Percentiles rank a stretch among this genome's conserved stretches.
Evolutionary conservation across 2,329 filamentous ascomycete species (phyloP).

Genomic region (Daldinia sp.): DNA sequence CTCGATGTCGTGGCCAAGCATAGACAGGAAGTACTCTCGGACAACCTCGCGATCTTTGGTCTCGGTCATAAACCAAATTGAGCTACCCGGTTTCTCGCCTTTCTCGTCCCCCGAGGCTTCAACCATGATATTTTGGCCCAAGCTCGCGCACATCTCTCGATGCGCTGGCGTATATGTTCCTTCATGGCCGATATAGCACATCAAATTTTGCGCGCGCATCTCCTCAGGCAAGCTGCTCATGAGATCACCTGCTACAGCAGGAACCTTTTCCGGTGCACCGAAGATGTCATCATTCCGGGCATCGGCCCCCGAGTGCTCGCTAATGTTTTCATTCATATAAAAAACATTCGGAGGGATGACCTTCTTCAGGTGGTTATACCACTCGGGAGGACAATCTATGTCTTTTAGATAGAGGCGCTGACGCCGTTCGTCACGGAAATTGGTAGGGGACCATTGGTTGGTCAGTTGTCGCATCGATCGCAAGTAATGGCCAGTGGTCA

Average conservation of each 20-base stretch:
- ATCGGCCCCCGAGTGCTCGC: constrained; percentile 40
- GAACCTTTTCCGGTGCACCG: constrained; percentile 60
- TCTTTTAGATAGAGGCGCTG: constrained; percentile 96
- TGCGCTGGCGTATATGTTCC: constrained; percentile 96
- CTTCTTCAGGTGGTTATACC: constrained; percentile 80
- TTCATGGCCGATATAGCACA: constrained; percentile 98
- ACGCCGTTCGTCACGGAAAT: constrained; percentile 78
- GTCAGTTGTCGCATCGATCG: constrained; percentile 85
- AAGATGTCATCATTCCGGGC: constrained; percentile 54
- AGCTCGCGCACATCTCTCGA: constrained; percentile 94
- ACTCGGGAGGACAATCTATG: constrained; percentile 90
- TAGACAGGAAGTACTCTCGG: constrained; percentile 91
- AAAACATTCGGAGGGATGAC: constrained; percentile 84
- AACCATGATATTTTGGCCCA: constrained; percentile 99
- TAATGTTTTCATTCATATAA: constrained; percentile 85
- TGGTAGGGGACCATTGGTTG: constrained; percentile 78
- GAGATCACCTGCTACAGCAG: constrained; percentile 82
- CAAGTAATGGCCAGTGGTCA: constrained; percentile 90
- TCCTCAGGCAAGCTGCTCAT: constrained; percentile 89
- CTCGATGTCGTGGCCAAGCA: constrained; percentile 94
- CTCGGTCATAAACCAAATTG: constrained; percentile 99
- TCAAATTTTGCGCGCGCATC: constrained; percentile 95
- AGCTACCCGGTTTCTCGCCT: constrained; percentile 84
- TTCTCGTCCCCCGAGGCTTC: constrained; percentile 79
- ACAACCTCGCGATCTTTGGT: constrained; percentile 90